Evolutionary conservation across 495 filamentous ascomycete genomes (phyloP), one percentile per base, ranked within the genome.

Genomic region (Amniculicola lignicola): DNA sequence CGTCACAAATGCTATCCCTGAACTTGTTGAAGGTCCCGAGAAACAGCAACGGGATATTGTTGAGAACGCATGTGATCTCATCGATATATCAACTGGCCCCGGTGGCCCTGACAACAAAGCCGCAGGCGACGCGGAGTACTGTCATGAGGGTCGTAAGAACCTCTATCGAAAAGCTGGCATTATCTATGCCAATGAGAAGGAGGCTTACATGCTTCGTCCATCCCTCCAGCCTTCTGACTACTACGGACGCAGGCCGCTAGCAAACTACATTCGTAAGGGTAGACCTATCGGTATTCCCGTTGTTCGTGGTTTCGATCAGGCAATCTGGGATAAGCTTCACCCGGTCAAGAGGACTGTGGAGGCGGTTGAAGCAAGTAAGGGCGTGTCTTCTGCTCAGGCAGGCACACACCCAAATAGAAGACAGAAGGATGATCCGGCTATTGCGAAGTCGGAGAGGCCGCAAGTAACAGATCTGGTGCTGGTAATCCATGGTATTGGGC

Each of bases 401-500:
- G 67, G 71, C 24, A 61, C 60, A 21, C 56, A 64, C 12, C 65
- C 53, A 24, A 67, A 51, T 27, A 45, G 1, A 63, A 64, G 64
- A 62, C 68, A 59, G 57, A 62, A 61, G 57, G 51, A 38, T 60
- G 72, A 59, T 51, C 63, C 61, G 11, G 62, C 67, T 70, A 50
- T 69, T 77, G 81, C 69, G 68, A 74, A 67, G 70, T 77, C 51
- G 76, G 79, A 87, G 28, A 76, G 85, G 19, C 84, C 83, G 2
- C 81, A 81, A 33, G 87, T 94, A 3, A 92, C 88, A 9, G 93
- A 98, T 66, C 70, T 98, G 18, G 79, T 96, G 15, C 72, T 98
- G 14, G 87, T 96, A 19, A 88, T 94, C 38, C 93, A 98, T 67
- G 93, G 91, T 11, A 96, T 98, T 44, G 93, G 93, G 0, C 93